Conservation (phyloP, 495 filamentous ascomycete species). For the Haplographium delicatum region DNA sequence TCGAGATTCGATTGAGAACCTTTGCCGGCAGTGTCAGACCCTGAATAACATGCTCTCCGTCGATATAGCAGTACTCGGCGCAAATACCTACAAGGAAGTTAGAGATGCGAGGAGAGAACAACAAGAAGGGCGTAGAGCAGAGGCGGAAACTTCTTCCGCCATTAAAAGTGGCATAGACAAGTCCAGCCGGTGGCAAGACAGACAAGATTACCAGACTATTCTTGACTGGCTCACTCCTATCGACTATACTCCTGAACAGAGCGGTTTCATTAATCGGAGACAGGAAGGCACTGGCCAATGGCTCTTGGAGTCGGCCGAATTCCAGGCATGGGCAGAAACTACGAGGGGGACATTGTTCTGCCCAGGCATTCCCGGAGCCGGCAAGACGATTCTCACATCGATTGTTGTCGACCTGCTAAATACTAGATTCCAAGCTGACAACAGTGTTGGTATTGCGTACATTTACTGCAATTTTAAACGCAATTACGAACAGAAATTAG, state of each 20-base stretch:
- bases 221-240: conserved; percentile 4
- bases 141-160: conserved; percentile 17
- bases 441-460: conserved; percentile 1
- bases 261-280: conserved; percentile 1
- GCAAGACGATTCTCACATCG: not conserved
- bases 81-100: conserved; percentile 7
- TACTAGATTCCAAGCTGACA: not conserved
- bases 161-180: conserved; percentile 33
- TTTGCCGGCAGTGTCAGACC: conserved; percentile 16
- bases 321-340: not conserved
- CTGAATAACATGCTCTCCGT: conserved; percentile 22
- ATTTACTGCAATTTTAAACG: conserved; percentile 2
- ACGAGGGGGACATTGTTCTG: not conserved
- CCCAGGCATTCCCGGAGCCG: conserved; percentile 1
- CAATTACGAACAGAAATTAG: not conserved
- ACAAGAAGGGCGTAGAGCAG: not conserved
- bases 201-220: conserved; percentile 13
- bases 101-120: conserved; percentile 19
- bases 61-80: conserved; percentile 5
- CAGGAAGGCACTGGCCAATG: conserved; percentile 7
- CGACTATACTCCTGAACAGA: conserved; percentile 1
- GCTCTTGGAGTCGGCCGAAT: not conserved
- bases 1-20: conserved; percentile 17
- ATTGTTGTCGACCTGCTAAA: not conserved
- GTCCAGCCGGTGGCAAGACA: conserved; percentile 22